phyloP scores from a whole-genome alignment of 345 rosid species.

The Pistacia vera region DNA sequence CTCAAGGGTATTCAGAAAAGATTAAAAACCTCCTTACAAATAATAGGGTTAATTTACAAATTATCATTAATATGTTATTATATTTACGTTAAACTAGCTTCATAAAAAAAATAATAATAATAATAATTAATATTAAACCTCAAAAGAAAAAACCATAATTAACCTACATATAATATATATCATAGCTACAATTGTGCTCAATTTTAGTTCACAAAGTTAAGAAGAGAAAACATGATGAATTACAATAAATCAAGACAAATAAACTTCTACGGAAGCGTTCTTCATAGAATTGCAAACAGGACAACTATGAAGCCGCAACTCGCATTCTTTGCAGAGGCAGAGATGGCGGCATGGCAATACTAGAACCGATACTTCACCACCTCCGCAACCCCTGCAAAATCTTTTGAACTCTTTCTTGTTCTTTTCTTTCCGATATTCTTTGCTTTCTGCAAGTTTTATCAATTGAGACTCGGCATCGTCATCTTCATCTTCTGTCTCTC shows the following conservation, averaged over 20 bases:
- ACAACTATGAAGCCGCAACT: background rate
- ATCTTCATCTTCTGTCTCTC: constrained; percentile 9
- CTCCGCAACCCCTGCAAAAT: constrained; percentile 17
- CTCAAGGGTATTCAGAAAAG: no score
- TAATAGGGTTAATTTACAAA: no score
- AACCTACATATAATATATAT: no score
- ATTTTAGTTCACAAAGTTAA: no score
- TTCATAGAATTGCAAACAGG: constrained; percentile 15
- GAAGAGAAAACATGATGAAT: background rate
- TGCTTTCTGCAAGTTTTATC: background rate
- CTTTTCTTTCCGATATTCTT: background rate
- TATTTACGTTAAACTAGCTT: no score
- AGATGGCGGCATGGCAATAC: constrained; percentile 17
- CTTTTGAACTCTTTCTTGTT: background rate
- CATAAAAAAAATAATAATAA: no score
- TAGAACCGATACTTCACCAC: background rate
- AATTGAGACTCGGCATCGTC: constrained; percentile 9
- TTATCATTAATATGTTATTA: no score
- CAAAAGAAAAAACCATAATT: no score
- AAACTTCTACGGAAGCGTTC: constrained; percentile 9
- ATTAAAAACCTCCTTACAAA: no score
- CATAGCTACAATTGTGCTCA: no score
- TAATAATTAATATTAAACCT: no score
- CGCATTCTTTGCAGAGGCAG: constrained; percentile 12
- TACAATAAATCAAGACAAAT: background rate